phyloP scores from a whole-genome alignment of 129 eudicot species.

The Chrysanthemum seticuspe region DNA sequence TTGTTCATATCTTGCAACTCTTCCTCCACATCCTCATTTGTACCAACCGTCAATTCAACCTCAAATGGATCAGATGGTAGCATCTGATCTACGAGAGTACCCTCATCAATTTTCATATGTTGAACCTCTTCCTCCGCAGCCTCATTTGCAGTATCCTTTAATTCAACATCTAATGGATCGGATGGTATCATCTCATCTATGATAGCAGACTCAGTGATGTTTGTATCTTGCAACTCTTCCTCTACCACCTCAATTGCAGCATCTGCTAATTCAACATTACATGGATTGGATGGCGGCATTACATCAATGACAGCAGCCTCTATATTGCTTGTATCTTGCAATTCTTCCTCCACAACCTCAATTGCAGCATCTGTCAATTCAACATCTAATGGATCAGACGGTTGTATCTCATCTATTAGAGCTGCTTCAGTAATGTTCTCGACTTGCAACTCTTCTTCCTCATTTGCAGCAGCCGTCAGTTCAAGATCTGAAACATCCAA shows the following conservation, averaged over 20 bases:
- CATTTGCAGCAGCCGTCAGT: slow-evolving; percentile 1
- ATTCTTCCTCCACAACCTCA: slow-evolving; percentile 12
- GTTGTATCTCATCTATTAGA: slow-evolving; percentile 24
- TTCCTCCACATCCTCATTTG: slow-evolving; percentile 5
- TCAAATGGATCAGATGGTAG: slow-evolving; percentile 14
- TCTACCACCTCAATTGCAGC: not conserved
- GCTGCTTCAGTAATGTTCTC: not conserved
- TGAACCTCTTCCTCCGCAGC: not conserved
- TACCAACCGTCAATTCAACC: not conserved
- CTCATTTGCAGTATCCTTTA: not conserved
- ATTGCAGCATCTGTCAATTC: not conserved
- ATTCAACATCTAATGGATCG: not conserved
- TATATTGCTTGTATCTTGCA: not conserved
- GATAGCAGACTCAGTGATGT: not conserved
- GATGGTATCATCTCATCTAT: not conserved
- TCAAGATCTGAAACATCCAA: slow-evolving; percentile 18
- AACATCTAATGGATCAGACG: slow-evolving; percentile 13
- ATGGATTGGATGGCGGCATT: not conserved
- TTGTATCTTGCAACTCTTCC: not conserved
- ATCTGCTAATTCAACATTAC: not conserved
- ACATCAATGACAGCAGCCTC: slow-evolving; percentile 3
- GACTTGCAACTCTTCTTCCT: slow-evolving; percentile 17
- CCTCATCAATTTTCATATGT: not conserved
- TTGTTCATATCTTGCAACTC: slow-evolving; percentile 15
- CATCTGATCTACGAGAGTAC: not conserved